phyloP scores from a whole-genome alignment of 768 basidiomycete genomes.

The Polyporus arcularius region DNA sequence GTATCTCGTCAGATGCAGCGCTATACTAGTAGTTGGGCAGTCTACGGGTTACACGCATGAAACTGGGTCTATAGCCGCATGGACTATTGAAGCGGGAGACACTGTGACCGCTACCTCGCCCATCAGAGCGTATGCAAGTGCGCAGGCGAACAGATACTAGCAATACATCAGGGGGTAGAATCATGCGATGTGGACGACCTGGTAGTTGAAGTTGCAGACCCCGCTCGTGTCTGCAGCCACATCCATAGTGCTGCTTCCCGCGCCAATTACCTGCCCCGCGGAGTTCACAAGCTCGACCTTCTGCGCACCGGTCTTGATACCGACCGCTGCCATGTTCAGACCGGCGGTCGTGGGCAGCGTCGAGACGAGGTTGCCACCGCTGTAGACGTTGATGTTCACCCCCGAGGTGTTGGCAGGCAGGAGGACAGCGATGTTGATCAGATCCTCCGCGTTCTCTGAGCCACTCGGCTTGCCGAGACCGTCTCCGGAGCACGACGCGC shows the following conservation, averaged over 20 bases:
- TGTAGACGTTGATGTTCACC: constrained; percentile 2
- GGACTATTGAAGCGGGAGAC: no score
- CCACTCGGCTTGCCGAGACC: constrained; percentile 7
- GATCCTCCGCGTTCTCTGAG: constrained; percentile 8
- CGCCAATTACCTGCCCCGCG: neutral
- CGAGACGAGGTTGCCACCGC: constrained; percentile 2
- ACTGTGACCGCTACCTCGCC: no score
- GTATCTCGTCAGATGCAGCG: no score
- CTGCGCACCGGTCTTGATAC: constrained; percentile 3
- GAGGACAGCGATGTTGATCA: constrained; percentile 9
- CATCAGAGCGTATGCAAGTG: no score
- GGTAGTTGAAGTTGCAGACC: constrained; percentile 9
- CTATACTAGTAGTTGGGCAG: no score
- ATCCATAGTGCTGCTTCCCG: constrained; percentile 6
- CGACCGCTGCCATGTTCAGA: constrained; percentile 6
- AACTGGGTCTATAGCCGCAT: no score
- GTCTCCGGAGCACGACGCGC: constrained; percentile 23
- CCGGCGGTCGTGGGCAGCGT: constrained; percentile 3
- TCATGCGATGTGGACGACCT: constrained; percentile 6
- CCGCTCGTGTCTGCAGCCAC: constrained; percentile 2
- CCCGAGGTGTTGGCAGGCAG: constrained; percentile 4
- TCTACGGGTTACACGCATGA: no score
- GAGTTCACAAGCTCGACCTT: constrained; percentile 4
- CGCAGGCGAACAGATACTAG: no score
- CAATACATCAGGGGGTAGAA: neutral